Conservation (phyloP, 768 basidiomycete genomes). For the Mycena albidolilacea region DNA sequence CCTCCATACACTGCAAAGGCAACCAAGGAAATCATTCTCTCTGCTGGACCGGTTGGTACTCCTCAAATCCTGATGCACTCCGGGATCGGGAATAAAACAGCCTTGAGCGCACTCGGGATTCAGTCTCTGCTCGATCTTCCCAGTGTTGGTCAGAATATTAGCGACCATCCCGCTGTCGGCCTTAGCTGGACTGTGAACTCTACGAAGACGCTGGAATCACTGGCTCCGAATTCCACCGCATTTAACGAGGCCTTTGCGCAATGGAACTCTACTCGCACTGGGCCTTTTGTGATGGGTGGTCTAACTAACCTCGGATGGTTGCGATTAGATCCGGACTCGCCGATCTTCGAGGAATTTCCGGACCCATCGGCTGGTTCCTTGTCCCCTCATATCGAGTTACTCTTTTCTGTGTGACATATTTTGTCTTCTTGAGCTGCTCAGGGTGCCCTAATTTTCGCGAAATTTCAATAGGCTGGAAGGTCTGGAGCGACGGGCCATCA, state of each 20-base stretch:
- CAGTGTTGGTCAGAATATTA: background rate
- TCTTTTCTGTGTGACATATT: background rate
- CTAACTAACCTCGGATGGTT: background rate
- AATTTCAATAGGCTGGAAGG: background rate
- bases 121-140: background rate
- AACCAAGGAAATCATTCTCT: slow-evolving; percentile 2
- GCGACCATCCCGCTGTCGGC: background rate
- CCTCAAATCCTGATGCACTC: slow-evolving; percentile 6
- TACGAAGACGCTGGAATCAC: background rate
- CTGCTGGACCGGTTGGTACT: background rate
- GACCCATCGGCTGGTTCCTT: background rate
- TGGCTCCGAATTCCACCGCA: background rate
- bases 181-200: background rate
- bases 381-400: background rate
- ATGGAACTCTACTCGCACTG: background rate
- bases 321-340: background rate
- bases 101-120: background rate
- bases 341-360: background rate
- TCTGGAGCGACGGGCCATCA: background rate
- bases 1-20: background rate
- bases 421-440: background rate
- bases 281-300: background rate
- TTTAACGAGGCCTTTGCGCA: background rate
- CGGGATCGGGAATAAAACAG: background rate
- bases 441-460: no score